phyloP scores from a whole-genome alignment of 78 protist species.

The Guillardia theta region DNA sequence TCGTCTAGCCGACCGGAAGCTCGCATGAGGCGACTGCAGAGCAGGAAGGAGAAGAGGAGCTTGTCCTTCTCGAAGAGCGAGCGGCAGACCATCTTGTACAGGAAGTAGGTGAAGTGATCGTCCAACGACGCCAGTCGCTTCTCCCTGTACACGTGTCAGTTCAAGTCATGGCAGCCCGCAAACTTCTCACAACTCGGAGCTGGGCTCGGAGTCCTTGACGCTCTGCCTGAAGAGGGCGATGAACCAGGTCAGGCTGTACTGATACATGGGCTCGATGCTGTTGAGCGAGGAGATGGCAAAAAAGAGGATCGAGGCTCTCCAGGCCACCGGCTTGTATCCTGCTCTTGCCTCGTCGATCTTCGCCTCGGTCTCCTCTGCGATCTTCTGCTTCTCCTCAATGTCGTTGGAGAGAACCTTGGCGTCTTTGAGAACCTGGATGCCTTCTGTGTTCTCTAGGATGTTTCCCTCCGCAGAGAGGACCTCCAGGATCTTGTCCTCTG shows the following conservation, averaged over 20 bases:
- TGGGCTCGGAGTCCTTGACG: slow-evolving; percentile 32
- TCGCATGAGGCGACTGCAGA: slow-evolving; percentile 45
- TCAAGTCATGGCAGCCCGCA: no score
- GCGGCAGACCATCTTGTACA: slow-evolving; percentile 57
- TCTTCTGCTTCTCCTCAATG: slow-evolving; percentile 56
- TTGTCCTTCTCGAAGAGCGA: slow-evolving; percentile 73
- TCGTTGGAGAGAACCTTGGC: slow-evolving; percentile 52
- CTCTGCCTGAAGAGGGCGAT: background rate
- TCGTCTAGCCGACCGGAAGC: background rate
- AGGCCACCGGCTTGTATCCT: slow-evolving; percentile 57
- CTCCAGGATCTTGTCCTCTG: slow-evolving; percentile 77
- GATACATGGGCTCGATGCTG: slow-evolving; percentile 77
- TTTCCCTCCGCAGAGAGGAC: slow-evolving; percentile 55
- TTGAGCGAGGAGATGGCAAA: slow-evolving; percentile 75
- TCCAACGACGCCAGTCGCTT: slow-evolving; percentile 35
- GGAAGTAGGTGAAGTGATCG: slow-evolving; percentile 42
- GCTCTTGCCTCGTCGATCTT: slow-evolving; percentile 53
- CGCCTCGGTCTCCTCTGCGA: slow-evolving; percentile 59
- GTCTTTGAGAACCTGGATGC: slow-evolving; percentile 52
- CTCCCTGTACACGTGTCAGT: no score
- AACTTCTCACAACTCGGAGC: no score
- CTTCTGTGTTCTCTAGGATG: slow-evolving; percentile 58
- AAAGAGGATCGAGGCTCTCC: slow-evolving; percentile 62
- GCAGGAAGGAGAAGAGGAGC: slow-evolving; percentile 71
- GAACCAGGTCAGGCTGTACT: slow-evolving; percentile 43